Conservation (phyloP, 108 stramenopile species). For the Ochromonas danica region DNA sequence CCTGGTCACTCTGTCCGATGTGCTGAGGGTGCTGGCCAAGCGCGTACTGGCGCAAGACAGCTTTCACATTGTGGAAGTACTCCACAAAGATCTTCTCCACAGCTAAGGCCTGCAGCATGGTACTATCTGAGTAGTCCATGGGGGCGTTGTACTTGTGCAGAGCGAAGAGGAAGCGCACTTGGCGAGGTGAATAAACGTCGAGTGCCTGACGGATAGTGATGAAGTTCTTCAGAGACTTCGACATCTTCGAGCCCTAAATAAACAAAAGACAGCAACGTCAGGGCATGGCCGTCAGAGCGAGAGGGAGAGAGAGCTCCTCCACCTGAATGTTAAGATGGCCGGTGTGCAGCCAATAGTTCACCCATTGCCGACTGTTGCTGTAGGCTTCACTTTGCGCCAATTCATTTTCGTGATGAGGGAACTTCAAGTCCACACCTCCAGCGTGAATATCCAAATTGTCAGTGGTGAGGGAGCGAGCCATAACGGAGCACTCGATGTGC, state of each 20-base stretch:
- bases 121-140: constrained; percentile 91
- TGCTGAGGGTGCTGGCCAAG: neutral
- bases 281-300: no score
- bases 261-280: no score
- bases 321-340: constrained; percentile 95
- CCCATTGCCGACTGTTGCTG: constrained; percentile 69
- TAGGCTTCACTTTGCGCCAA: constrained; percentile 84
- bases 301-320: no score
- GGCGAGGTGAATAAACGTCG: neutral
- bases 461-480: constrained; percentile 57
- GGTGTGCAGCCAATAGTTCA: constrained; percentile 94
- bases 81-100: constrained; percentile 79
- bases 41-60: constrained; percentile 64
- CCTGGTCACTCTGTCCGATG: constrained; percentile 29
- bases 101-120: constrained; percentile 84
- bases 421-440: constrained; percentile 95
- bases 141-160: constrained; percentile 86
- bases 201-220: constrained; percentile 69
- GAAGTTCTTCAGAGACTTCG: constrained; percentile 95
- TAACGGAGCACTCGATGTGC: constrained; percentile 98
- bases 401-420: constrained; percentile 99
- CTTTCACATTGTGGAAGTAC: constrained; percentile 89
- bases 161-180: constrained; percentile 84
- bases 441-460: constrained; percentile 80
- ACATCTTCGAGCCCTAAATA: constrained; percentile 96